Percentiles rank a stretch among this genome's conserved stretches.
Conservation (phyloP, 1,139 yeast genomes). For the Saccharomyces hybrid region DNA sequence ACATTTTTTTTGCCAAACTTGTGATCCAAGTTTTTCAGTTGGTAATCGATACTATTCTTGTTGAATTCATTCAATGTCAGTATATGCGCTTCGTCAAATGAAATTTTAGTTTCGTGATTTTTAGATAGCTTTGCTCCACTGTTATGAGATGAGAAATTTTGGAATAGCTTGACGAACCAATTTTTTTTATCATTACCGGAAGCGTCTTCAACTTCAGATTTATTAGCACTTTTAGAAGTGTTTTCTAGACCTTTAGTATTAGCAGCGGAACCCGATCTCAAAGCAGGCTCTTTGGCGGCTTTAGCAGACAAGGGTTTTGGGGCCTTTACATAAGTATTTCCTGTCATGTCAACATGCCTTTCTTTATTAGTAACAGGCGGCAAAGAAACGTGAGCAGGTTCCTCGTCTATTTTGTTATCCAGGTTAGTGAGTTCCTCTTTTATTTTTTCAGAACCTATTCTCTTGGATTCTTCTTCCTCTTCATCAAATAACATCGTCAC, state of each 20-base stretch:
- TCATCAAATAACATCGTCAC: slow-evolving; percentile 32
- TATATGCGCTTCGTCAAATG: slow-evolving; percentile 28
- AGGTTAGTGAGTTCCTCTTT: not conserved
- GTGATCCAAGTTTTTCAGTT: slow-evolving; percentile 19
- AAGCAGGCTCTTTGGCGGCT: not conserved
- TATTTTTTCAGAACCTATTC: not conserved
- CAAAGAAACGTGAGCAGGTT: not conserved
- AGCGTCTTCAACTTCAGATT: not conserved
- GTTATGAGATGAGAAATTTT: not conserved
- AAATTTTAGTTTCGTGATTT: slow-evolving; percentile 18
- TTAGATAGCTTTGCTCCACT: slow-evolving; percentile 7
- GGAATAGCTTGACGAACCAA: not conserved
- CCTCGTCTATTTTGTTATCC: not conserved
- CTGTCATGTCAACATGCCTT: not conserved
- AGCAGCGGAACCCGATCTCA: not conserved
- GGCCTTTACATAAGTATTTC: not conserved
- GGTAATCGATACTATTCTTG: slow-evolving; percentile 24
- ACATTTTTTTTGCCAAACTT: slow-evolving; percentile 18
- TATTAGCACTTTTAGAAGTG: not conserved
- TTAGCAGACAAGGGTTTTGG: not conserved
- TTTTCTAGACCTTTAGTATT: not conserved
- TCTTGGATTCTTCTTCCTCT: slow-evolving; percentile 12
- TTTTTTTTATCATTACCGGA: not conserved
- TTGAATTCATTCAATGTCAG: slow-evolving; percentile 24
- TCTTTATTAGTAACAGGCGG: not conserved